Base-by-base conservation (phyloP, 2,329 filamentous ascomycete species). In the Colletotrichum graminicola region DNA sequence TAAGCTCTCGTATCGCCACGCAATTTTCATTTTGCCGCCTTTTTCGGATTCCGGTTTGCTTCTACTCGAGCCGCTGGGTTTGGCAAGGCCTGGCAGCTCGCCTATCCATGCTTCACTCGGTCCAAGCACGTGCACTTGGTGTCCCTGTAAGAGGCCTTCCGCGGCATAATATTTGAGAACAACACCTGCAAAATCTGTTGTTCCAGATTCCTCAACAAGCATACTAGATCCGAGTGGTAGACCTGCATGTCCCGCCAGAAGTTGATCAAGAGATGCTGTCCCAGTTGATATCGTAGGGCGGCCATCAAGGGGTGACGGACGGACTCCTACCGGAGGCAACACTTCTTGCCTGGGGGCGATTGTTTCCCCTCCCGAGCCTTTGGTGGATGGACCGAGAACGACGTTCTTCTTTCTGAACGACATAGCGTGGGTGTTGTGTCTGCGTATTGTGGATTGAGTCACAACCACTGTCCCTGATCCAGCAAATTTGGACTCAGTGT, bases 21-120 rank as follows among this genome's bases (percentile, higher is more conserved):
- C 96, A 84, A 99, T 99, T 84, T 97, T 98, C 96, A 99, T 98
- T 81, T 92, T 95, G 73, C 95, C 93, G 18, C 87, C 86, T 2
- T 81, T 77, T 3, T 79, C 75, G 21, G 78, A 66, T 49, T 85
- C 83, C 41, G 85, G 75, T 66, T 60, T 80, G 83, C 75, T 75
- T 72, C 52, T 77, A 78, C 80, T 76, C 84, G 62, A 85, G 82
- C 74, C 79, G 59, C 77, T 75, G 21, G 81, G 79, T 12, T 77
- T 82, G 1, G 85, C 86, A 43, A 97, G 80, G 0, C 93, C 95
- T 3, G 96, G 96, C 29, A 99, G 84, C 75, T 95, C 94, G 74
- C 93, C 86, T 47, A 91, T 90, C 96, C 96, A 98, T 57, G 87
- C 85, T 73, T 96, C 92, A 10, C 90, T 89, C 73, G 93, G 86